Evolutionary conservation across 176 grass and related monocot species (phyloP).

Genomic region (Melocanna baccifera): DNA sequence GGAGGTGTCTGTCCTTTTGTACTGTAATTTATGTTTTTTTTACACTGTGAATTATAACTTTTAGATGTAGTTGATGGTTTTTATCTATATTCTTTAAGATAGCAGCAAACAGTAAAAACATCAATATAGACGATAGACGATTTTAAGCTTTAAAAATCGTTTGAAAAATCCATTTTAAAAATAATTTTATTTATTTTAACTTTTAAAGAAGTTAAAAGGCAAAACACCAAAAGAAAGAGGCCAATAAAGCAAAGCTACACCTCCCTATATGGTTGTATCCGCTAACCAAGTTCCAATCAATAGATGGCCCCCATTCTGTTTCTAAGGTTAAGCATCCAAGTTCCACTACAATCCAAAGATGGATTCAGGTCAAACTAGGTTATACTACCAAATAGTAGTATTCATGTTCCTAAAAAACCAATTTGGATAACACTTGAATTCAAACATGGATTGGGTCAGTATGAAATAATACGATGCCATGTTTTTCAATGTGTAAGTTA

Average conservation of each 20-base stretch:
- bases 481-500: background rate
- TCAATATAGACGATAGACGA: too few relatives aligned
- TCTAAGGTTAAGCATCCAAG: background rate
- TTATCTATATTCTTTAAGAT: too few relatives aligned
- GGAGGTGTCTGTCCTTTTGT: background rate
- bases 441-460: background rate
- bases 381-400: too few relatives aligned
- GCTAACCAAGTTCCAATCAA: background rate
- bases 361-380: background rate
- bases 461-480: background rate
- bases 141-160: too few relatives aligned
- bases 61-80: too few relatives aligned
- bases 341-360: background rate
- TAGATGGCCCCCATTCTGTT: constrained; percentile 13
- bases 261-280: background rate
- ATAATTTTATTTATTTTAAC: too few relatives aligned
- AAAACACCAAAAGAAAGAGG: too few relatives aligned
- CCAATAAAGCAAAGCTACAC: background rate
- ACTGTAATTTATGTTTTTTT: too few relatives aligned
- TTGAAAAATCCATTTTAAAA: too few relatives aligned
- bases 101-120: too few relatives aligned
- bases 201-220: too few relatives aligned
- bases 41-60: too few relatives aligned
- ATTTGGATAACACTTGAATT: background rate
- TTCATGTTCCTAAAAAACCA: background rate